These are phyloP conservation scores for Xylariaceae sp. DNA, from an alignment of 2,329 filamentous ascomycete species.

Conservation along the genomic window DNA sequence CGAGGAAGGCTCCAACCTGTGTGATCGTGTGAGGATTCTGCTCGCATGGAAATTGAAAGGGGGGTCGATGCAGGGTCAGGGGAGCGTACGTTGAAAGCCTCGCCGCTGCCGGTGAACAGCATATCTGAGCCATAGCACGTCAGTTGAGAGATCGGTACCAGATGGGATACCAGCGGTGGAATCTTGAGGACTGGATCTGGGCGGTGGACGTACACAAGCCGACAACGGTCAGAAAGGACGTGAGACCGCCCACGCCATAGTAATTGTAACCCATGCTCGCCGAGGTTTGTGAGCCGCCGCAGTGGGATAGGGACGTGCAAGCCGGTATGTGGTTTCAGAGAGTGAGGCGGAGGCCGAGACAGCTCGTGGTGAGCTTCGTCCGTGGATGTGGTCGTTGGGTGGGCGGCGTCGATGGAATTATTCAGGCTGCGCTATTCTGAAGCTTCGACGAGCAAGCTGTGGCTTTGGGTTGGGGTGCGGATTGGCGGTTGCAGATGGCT, in stretches of 20 bases:
- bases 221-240: constrained; percentile 23
- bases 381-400: constrained; percentile 9
- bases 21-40: constrained; percentile 29
- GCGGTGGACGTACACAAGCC: constrained; percentile 29
- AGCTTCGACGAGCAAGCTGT: constrained; percentile 13
- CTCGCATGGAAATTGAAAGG: background rate
- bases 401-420: background rate
- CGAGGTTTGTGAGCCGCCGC: background rate
- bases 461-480: constrained; percentile 10
- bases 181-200: background rate
- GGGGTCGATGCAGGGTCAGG: background rate
- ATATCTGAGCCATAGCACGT: constrained; percentile 64
- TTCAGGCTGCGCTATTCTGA: constrained; percentile 16
- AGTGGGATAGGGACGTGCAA: too few relatives aligned
- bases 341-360: constrained; percentile 8
- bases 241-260: constrained; percentile 22
- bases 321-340: background rate
- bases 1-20: constrained; percentile 88
- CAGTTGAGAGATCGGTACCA: constrained; percentile 1
- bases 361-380: constrained; percentile 13
- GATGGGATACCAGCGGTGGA: background rate
- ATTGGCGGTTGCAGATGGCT: background rate
- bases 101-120: constrained; percentile 95
- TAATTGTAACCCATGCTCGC: constrained; percentile 12
- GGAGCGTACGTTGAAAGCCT: constrained; percentile 81